Conservation (phyloP, 495 filamentous ascomycete genomes). For the Penicillium paradoxum region DNA sequence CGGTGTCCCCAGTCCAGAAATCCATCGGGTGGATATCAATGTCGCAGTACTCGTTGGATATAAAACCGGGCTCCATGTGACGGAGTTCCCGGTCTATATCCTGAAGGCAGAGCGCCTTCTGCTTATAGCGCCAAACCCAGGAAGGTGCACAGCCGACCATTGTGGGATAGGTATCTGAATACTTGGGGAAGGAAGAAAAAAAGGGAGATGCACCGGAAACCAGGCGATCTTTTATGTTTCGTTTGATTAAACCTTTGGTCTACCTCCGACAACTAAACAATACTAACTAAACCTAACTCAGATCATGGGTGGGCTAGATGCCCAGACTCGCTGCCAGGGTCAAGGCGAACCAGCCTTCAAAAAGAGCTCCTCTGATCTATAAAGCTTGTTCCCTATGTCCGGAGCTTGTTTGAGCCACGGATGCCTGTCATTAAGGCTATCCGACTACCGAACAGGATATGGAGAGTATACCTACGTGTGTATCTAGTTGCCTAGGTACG, state of each 20-base stretch:
- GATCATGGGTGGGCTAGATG: background rate
- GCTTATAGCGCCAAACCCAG: background rate
- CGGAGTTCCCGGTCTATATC: background rate
- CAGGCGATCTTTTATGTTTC: background rate
- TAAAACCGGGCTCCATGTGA: background rate
- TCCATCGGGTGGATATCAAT: conserved; percentile 1
- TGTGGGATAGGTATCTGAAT: background rate
- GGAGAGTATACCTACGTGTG: no score
- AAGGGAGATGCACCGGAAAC: background rate
- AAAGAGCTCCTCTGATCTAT: background rate
- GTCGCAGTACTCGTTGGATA: background rate
- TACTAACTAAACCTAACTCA: background rate
- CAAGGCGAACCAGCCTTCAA: background rate
- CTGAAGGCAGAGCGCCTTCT: background rate
- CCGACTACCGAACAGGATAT: background rate
- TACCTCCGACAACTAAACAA: background rate
- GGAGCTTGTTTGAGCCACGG: background rate
- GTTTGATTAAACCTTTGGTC: background rate
- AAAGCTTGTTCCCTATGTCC: background rate
- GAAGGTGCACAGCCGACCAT: background rate
- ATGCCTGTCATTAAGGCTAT: background rate
- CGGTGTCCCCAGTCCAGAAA: background rate
- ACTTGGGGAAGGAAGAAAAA: background rate
- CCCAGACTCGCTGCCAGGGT: background rate
- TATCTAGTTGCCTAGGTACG: no score